A percentile compares a stretch with the other conserved stretches of the same genome.
phyloP scores from a whole-genome alignment of 352 stramenopile genomes.

The Phytophthora pistaciae region DNA sequence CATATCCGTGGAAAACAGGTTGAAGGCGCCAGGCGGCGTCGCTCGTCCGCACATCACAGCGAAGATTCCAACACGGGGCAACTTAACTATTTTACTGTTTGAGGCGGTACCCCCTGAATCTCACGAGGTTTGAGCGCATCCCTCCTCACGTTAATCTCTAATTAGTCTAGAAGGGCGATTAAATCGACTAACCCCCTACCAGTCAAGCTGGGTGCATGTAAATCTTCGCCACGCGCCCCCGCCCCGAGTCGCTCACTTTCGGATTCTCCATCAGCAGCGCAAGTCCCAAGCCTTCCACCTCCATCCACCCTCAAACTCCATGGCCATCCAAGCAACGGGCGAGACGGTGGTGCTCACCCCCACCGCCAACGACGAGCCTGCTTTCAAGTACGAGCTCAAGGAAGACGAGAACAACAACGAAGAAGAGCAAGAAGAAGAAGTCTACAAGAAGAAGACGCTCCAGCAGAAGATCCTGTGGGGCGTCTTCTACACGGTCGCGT shows the following conservation, averaged over 20 bases:
- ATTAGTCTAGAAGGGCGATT: slow-evolving; percentile 6
- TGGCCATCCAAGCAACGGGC: slow-evolving; percentile 15
- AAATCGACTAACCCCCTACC: slow-evolving; percentile 15
- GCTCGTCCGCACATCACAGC: no score
- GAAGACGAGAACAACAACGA: slow-evolving; percentile 21
- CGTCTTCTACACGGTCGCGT: slow-evolving; percentile 34
- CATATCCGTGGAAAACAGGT: slow-evolving; percentile 1
- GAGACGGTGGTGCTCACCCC: slow-evolving; percentile 24
- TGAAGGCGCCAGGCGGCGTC: no score
- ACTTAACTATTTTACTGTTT: slow-evolving; percentile 9
- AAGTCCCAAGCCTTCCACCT: slow-evolving; percentile 4
- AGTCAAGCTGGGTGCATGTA: no score
- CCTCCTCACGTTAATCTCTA: slow-evolving; percentile 10
- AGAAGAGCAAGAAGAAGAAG: slow-evolving; percentile 18
- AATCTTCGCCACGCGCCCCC: neutral
- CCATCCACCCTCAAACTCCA: neutral
- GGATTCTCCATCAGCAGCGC: slow-evolving; percentile 21
- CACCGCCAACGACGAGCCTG: slow-evolving; percentile 13
- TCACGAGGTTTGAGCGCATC: slow-evolving; percentile 14
- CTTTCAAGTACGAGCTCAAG: slow-evolving; percentile 24
- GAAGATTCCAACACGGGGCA: slow-evolving; percentile 11
- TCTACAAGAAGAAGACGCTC: slow-evolving; percentile 33
- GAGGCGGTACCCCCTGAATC: slow-evolving; percentile 19
- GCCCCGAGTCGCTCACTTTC: slow-evolving; percentile 17
- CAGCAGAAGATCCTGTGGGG: slow-evolving; percentile 45